phyloP scores from a whole-genome alignment of 495 filamentous ascomycete genomes.

The Aspergillus sclerotioniger region DNA sequence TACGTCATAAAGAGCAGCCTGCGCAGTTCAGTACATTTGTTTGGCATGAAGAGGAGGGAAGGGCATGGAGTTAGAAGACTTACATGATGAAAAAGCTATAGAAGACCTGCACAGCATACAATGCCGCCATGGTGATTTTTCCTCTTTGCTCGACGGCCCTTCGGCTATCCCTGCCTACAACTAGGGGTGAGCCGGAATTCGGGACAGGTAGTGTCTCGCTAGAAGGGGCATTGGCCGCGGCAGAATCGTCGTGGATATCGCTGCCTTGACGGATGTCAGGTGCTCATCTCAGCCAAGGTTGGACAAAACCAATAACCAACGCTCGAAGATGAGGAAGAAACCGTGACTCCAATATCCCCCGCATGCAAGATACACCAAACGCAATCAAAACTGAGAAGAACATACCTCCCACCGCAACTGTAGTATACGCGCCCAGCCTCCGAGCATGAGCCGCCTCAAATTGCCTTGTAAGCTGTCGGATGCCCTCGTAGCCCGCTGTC shows the following conservation, averaged over 20 bases:
- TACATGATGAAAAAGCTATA: constrained; percentile 99
- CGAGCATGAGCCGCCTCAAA: constrained; percentile 67
- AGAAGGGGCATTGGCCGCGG: constrained; percentile 25
- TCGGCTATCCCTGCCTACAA: constrained; percentile 57
- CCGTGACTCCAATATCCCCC: constrained; percentile 8
- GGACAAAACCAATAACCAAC: constrained; percentile 7
- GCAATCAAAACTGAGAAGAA: constrained; percentile 25
- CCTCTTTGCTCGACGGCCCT: constrained; percentile 51
- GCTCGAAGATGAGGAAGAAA: background rate
- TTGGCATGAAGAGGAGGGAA: background rate
- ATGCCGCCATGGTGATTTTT: constrained; percentile 71
- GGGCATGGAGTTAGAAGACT: constrained; percentile 41
- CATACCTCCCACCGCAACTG: constrained; percentile 41
- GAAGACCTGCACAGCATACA: constrained; percentile 95
- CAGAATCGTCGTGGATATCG: constrained; percentile 41
- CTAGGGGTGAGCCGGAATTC: constrained; percentile 69
- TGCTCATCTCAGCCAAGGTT: constrained; percentile 13
- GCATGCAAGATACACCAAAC: constrained; percentile 2
- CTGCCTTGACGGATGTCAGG: constrained; percentile 44
- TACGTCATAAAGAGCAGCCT: constrained; percentile 99
- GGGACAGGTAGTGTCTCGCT: constrained; percentile 18
- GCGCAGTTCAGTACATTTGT: constrained; percentile 9
- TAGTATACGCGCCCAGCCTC: constrained; percentile 44
- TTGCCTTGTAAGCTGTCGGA: constrained; percentile 70
- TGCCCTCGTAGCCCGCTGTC: constrained; percentile 84